phyloP scores from a whole-genome alignment of 140 eudicot species.

The Anethum foeniculum region DNA sequence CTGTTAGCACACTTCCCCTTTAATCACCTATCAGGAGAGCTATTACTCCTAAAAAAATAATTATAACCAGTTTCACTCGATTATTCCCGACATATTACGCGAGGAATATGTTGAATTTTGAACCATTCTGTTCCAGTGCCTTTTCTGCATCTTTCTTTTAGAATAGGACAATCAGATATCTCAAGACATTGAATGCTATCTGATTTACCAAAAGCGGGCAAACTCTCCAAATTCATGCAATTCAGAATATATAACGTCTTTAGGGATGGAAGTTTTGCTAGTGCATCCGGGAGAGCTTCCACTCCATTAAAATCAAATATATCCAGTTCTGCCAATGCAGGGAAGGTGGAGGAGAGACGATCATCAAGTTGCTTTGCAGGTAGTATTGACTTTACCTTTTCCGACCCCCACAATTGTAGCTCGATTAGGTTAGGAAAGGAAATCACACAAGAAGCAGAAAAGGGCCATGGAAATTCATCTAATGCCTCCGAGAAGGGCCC shows the following conservation, averaged over 20 bases:
- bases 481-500: neutral
- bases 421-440: neutral
- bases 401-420: neutral
- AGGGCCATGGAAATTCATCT: neutral
- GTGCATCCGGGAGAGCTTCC: neutral
- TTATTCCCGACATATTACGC: no score
- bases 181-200: neutral
- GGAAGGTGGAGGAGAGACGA: neutral
- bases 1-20: no score
- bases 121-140: conserved; percentile 18
- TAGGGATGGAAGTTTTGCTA: neutral
- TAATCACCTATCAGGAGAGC: no score
- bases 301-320: neutral
- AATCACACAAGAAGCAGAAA: neutral
- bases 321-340: neutral
- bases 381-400: neutral
- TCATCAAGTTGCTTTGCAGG: neutral
- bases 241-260: no score
- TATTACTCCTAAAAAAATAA: no score
- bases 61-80: no score
- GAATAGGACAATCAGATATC: neutral
- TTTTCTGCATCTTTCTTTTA: neutral
- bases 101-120: no score
- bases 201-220: neutral
- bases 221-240: neutral